Conservation (phyloP, 192 early-diverging fungal species). For the Podila horticola region DNA sequence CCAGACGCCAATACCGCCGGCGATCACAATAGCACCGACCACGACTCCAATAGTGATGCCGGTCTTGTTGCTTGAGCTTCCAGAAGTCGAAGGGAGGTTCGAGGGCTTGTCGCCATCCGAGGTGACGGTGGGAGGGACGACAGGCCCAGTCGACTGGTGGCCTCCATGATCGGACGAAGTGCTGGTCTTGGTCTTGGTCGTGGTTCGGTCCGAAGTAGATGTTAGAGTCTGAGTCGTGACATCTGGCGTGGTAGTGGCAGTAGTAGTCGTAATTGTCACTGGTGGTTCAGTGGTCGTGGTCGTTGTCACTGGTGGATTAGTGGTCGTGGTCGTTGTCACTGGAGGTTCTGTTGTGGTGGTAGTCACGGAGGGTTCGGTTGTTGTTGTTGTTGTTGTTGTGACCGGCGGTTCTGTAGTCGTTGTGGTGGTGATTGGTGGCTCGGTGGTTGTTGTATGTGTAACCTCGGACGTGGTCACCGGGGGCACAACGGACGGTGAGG, state of each 20-base stretch:
- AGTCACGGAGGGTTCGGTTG: neutral
- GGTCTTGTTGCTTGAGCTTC: slow-evolving; percentile 21
- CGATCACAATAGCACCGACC: slow-evolving; percentile 26
- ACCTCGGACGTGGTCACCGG: too few relatives aligned
- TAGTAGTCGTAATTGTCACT: neutral
- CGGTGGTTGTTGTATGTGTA: neutral
- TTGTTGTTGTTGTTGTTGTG: neutral
- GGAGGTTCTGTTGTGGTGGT: neutral
- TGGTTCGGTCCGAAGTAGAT: neutral
- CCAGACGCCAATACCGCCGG: slow-evolving; percentile 40
- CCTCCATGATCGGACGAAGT: neutral
- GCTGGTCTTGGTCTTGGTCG: neutral
- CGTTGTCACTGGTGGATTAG: neutral
- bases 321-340: neutral
- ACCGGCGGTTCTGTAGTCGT: neutral
- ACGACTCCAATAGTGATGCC: slow-evolving; percentile 42
- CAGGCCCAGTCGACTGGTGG: neutral
- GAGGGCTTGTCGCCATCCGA: neutral
- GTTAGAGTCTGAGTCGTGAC: neutral
- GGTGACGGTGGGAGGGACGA: neutral
- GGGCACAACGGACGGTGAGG: neutral
- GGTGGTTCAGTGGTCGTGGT: neutral
- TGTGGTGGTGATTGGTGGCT: neutral
- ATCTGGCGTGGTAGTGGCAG: neutral
- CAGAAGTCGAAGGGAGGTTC: neutral